Evolutionary conservation across 2,329 filamentous ascomycete species (phyloP), one percentile per base, ranked within the genome.

Genomic region (Aureobasidium sp.): DNA sequence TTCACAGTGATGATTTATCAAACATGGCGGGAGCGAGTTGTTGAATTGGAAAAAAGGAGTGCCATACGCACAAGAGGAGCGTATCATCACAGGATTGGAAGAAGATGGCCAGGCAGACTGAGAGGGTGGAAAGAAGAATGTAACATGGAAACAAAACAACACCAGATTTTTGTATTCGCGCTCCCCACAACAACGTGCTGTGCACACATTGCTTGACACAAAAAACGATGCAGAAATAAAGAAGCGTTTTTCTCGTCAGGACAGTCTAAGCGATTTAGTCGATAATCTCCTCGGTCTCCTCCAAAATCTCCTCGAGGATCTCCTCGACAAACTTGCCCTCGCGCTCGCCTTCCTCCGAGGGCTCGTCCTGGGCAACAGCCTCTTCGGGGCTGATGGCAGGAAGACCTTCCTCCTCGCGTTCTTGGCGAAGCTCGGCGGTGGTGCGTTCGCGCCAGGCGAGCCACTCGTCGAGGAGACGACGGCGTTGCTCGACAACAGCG

Each of bases 391-490:
- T 84, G 68, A 90, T 81, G 64, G 81, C 80, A 48, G 88, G 83
- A 67, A 94, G 75, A 58, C 88, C 89, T 49, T 85, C 76, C 7
- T 79, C 84, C 57, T 83, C 81, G 64, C 88, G 83, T 76, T 96
- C 91, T 69, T 90, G 87, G 64, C 77, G 75, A 53, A 93, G 74
- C 70, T 96, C 86, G 67, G 83, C 82, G 76, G 89, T 86, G 67
- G 91, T 84, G 64, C 82, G 80, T 70, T 85, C 84, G 73, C 91
- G 84, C 91, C 92, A 99, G 62, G 85, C 85, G 70, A 87, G 76
- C 94, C 94, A 99, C 78, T 97, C 93, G 68, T 88, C 85, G 69
- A 99, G 86, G 72, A 91, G 80, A 70, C 85, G 82, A 73, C 93
- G 87, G 68, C 94, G 86, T 68, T 86, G 87, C 77, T 97, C 93